phyloP scores from a whole-genome alignment of 1,284 basidiomycete species.

The Cutaneotrichosporon sp. region DNA sequence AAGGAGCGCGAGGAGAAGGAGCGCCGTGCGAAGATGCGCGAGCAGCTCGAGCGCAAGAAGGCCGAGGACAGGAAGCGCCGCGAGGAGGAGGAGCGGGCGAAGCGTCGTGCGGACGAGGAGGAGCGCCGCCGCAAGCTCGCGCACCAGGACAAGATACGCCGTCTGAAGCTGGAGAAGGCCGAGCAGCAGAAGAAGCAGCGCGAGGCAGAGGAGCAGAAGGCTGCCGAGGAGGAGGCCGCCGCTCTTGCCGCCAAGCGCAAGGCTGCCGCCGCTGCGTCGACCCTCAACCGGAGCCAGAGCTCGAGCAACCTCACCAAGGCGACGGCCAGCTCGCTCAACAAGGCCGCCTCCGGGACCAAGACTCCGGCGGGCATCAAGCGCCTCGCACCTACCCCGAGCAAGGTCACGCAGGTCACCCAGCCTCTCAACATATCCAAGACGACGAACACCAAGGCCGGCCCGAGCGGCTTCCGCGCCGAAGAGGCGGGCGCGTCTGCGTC shows the following conservation, averaged over 20 bases:
- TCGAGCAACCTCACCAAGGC: constrained; percentile 28
- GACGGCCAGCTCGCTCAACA: constrained; percentile 13
- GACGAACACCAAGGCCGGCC: constrained; percentile 26
- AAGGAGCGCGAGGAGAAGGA: constrained; percentile 84
- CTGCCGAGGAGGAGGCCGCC: constrained; percentile 36
- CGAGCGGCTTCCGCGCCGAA: constrained; percentile 32
- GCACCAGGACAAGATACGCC: constrained; percentile 47
- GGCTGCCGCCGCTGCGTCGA: constrained; percentile 32
- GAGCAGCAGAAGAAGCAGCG: constrained; percentile 26
- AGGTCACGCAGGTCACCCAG: constrained; percentile 34
- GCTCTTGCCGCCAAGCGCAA: constrained; percentile 54
- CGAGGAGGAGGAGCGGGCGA: constrained; percentile 61
- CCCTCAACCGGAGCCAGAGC: constrained; percentile 26
- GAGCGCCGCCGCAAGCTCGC: constrained; percentile 60
- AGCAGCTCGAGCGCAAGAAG: constrained; percentile 75
- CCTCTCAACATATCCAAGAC: constrained; percentile 27
- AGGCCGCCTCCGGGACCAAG: constrained; percentile 29
- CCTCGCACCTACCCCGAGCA: constrained; percentile 13
- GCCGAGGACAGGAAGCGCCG: constrained; percentile 71
- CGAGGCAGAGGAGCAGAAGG: constrained; percentile 38
- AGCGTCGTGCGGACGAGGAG: constrained; percentile 61
- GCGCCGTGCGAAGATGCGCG: constrained; percentile 70
- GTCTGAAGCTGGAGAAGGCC: constrained; percentile 46
- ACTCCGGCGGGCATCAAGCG: constrained; percentile 27
- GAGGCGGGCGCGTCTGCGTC: constrained; percentile 20